Conservation (phyloP, 2,329 filamentous ascomycete genomes). For the Cercospora sojina region DNA sequence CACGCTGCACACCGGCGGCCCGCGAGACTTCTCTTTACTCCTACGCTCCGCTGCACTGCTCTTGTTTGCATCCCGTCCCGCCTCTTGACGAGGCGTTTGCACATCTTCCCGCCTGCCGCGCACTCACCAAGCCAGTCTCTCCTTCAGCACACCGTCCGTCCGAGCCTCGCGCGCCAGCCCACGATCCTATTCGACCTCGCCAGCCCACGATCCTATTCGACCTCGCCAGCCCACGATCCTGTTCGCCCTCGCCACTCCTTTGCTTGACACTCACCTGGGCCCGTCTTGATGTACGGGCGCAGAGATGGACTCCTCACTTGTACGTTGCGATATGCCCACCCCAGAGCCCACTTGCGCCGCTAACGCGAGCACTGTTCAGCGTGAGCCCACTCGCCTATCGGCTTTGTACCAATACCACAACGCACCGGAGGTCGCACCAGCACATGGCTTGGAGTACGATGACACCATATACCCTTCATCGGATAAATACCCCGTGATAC, state of each 20-base stretch:
- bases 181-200: not conserved
- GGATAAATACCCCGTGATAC: slow-evolving; percentile 41
- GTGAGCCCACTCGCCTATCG: slow-evolving; percentile 35
- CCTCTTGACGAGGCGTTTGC: not conserved
- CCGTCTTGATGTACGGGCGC: slow-evolving; percentile 15
- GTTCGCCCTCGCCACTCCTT: not conserved
- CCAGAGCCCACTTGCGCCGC: not conserved
- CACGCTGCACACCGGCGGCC: not conserved
- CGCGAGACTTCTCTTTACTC: not conserved
- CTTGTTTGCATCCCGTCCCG: not conserved
- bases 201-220: not conserved
- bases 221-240: not conserved
- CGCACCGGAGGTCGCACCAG: slow-evolving; percentile 42
- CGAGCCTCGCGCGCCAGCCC: not conserved
- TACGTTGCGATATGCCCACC: slow-evolving; percentile 3
- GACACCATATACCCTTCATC: slow-evolving; percentile 39
- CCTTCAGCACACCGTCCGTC: not conserved
- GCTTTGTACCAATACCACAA: slow-evolving; percentile 43
- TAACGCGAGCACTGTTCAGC: slow-evolving; percentile 21
- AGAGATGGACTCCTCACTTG: slow-evolving; percentile 25
- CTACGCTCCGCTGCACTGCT: not conserved
- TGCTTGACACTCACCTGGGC: not conserved
- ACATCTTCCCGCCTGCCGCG: not conserved
- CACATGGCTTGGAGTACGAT: slow-evolving; percentile 42
- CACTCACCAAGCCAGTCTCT: not conserved